Percentiles rank a stretch among this genome's conserved stretches.
phyloP scores from a whole-genome alignment of 345 rosid species.

The Sisymbrium altissimum region DNA sequence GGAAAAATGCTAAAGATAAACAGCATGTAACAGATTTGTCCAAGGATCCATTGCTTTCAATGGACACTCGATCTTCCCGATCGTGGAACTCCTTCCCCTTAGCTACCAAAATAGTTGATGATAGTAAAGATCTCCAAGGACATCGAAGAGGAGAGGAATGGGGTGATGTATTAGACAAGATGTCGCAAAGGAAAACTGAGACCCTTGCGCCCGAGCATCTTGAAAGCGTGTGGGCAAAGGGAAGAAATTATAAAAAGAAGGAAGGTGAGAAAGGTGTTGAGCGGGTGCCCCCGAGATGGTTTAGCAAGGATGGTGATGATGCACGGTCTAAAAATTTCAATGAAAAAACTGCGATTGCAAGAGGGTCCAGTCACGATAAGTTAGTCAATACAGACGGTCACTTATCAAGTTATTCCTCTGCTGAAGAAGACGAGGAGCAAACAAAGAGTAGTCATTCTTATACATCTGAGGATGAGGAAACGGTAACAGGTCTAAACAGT shows the following conservation, averaged over 20 bases:
- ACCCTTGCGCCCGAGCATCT: slow-evolving; percentile 94
- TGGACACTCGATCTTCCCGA: slow-evolving; percentile 68
- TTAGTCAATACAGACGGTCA: slow-evolving; percentile 36
- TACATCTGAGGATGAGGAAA: slow-evolving; percentile 87
- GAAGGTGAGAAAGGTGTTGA: slow-evolving; percentile 36
- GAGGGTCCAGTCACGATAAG: slow-evolving; percentile 24
- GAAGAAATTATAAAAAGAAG: slow-evolving; percentile 70
- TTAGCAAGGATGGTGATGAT: slow-evolving; percentile 33
- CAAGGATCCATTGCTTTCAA: slow-evolving; percentile 92
- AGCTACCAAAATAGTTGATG: slow-evolving; percentile 46
- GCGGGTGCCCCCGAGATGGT: slow-evolving; percentile 30
- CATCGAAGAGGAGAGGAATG: slow-evolving; percentile 64
- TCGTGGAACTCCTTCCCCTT: slow-evolving; percentile 66
- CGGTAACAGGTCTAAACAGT: slow-evolving; percentile 76
- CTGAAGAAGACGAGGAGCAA: slow-evolving; percentile 53
- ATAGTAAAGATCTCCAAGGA: slow-evolving; percentile 38
- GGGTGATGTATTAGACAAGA: slow-evolving; percentile 73
- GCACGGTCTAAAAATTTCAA: slow-evolving; percentile 27
- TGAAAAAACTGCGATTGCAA: slow-evolving; percentile 26
- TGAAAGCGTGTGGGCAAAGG: slow-evolving; percentile 97
- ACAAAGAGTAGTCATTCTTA: slow-evolving; percentile 56
- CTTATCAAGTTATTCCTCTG: slow-evolving; percentile 40
- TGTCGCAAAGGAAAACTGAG: slow-evolving; percentile 81
- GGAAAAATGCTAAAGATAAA: slow-evolving; percentile 38
- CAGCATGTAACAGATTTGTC: slow-evolving; percentile 41